These are phyloP conservation scores for Neonectria neomacrospora DNA, from an alignment of 2,329 filamentous ascomycete genomes.

Conservation along the genomic window DNA sequence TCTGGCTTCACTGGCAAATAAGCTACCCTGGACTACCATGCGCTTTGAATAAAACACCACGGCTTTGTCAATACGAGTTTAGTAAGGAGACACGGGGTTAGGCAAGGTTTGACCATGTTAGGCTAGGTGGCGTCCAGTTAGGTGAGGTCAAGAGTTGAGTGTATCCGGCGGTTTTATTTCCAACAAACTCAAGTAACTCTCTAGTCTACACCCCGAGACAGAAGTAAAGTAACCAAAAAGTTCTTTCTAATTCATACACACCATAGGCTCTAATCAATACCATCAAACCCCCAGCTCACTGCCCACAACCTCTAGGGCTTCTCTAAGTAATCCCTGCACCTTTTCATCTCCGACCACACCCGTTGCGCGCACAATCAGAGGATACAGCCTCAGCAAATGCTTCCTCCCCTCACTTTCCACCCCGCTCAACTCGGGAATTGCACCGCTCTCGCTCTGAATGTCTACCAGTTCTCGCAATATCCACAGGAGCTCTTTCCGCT, in stretches of 20 bases:
- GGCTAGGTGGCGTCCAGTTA: too few species aligned
- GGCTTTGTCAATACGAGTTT: too few species aligned
- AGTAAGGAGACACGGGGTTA: too few species aligned
- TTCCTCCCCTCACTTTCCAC: slow-evolving; percentile 71
- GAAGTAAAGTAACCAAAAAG: background rate
- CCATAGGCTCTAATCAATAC: slow-evolving; percentile 5
- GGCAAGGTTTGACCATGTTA: too few species aligned
- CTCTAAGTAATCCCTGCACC: slow-evolving; percentile 66
- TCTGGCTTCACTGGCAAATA: background rate
- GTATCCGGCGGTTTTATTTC: too few species aligned
- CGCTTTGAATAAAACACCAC: too few species aligned
- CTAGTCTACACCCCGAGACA: background rate
- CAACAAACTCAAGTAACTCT: background rate
- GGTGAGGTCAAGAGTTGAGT: too few species aligned
- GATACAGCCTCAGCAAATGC: slow-evolving; percentile 84
- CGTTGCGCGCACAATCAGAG: slow-evolving; percentile 74
- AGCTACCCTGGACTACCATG: slow-evolving; percentile 20
- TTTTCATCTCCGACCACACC: slow-evolving; percentile 68
- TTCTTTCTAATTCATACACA: background rate
- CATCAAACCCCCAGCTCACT: slow-evolving; percentile 54
- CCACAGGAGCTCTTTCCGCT: slow-evolving; percentile 81
- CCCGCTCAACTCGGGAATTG: slow-evolving; percentile 67
- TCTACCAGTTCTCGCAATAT: slow-evolving; percentile 74
- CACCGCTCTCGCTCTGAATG: slow-evolving; percentile 75
- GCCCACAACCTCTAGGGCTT: slow-evolving; percentile 71